Conservation (phyloP, 305 asterid genomes). For the Fraxinus sp. region DNA sequence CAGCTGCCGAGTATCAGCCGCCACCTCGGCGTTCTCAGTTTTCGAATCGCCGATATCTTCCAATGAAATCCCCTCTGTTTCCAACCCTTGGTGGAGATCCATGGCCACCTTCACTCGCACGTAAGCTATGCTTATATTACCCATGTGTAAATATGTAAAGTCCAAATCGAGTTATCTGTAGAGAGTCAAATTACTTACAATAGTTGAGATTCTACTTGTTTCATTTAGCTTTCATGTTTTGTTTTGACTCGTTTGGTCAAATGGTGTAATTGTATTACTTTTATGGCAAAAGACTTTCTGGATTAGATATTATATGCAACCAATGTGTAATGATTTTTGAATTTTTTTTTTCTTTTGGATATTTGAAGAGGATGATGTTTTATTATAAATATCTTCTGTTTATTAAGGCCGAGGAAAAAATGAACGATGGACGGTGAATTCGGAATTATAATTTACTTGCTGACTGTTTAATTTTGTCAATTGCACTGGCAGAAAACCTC, state of each 20-base stretch:
- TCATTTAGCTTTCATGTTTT: not conserved
- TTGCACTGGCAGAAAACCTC: constrained; percentile 70
- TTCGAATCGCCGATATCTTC: constrained; percentile 45
- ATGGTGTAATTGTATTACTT: not conserved
- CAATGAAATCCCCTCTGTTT: constrained; percentile 29
- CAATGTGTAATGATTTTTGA: not conserved
- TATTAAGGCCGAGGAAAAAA: not conserved
- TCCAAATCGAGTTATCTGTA: not conserved
- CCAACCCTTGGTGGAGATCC: constrained; percentile 90
- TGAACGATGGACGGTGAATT: not conserved
- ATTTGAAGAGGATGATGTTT: not conserved
- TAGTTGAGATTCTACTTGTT: not conserved
- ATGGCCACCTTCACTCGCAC: constrained; percentile 97
- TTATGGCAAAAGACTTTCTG: not conserved
- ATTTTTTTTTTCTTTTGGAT: not conserved
- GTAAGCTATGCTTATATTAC: constrained; percentile 36
- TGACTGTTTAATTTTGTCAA: constrained; percentile 2
- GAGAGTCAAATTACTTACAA: not conserved
- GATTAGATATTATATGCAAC: not conserved
- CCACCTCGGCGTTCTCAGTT: constrained; percentile 41
- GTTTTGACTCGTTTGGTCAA: not conserved
- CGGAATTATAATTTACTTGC: not conserved
- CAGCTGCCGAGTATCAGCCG: constrained; percentile 63
- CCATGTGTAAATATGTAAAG: not conserved
- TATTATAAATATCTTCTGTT: constrained; percentile 4